A percentile compares a stretch with the other conserved stretches of the same genome.
phyloP scores from a whole-genome alignment of 768 basidiomycete genomes.

The Daedaleopsis sinensis region DNA sequence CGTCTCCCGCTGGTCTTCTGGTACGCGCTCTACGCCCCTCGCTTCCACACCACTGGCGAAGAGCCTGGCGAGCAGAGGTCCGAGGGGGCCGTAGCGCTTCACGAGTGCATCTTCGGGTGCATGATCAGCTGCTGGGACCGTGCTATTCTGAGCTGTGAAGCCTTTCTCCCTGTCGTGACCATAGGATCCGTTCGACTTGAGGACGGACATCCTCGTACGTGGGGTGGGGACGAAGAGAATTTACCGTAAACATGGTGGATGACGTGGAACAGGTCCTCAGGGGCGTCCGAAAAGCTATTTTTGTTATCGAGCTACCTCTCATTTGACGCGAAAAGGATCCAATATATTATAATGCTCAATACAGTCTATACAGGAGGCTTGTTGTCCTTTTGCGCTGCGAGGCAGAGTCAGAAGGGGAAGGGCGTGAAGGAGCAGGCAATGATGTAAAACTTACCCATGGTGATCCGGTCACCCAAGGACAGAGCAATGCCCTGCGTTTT shows the following conservation, averaged over 20 bases:
- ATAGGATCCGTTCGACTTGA: conserved; percentile 14
- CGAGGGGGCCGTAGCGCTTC: conserved; percentile 28
- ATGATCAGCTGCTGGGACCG: conserved; percentile 13
- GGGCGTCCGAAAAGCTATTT: conserved; percentile 1
- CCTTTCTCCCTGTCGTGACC: conserved; percentile 34
- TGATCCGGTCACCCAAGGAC: conserved; percentile 90
- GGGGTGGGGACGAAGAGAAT: conserved; percentile 7
- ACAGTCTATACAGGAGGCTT: conserved; percentile 37
- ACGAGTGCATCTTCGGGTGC: conserved; percentile 26
- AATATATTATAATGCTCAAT: conserved; percentile 17
- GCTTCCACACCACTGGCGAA: conserved; percentile 56
- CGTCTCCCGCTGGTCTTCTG: conserved; percentile 48
- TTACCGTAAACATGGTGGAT: too few relatives aligned
- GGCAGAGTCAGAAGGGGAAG: conserved; percentile 9
- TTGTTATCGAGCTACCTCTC: conserved; percentile 13
- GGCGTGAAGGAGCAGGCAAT: not conserved
- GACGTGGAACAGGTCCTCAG: too few relatives aligned
- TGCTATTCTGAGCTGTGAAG: conserved; percentile 10
- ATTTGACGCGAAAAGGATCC: not conserved
- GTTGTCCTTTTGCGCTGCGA: conserved; percentile 45
- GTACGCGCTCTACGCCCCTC: conserved; percentile 56
- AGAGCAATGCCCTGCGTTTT: conserved; percentile 98
- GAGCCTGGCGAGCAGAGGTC: conserved; percentile 34
- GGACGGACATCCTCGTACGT: conserved; percentile 16
- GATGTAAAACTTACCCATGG: conserved; percentile 47